Base-by-base conservation (phyloP, 1,284 basidiomycete species). In the Puccinia hordei region DNA sequence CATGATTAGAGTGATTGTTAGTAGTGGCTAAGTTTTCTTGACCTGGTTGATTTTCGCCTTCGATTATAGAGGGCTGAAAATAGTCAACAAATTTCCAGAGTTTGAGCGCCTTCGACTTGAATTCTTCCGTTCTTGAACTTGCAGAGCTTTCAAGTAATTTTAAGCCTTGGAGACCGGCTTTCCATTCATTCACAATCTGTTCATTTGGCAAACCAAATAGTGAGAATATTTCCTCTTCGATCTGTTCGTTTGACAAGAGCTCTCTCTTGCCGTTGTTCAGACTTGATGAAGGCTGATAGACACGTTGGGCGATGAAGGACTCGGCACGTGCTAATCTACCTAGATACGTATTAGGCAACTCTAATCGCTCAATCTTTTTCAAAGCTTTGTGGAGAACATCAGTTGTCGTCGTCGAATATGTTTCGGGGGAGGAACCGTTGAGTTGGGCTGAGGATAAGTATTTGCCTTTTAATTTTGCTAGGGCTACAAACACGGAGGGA, bases 41-140 rank as follows among this genome's bases (percentile, higher is more conserved):
- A 9, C 5, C 30, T 27, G 38, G 59, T 38, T 15, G 59, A 17
- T 33, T 35, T 1, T 38, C 22, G 38, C 4, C 59, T 22, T 2
- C 59, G 33, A 35, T 38, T 19, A 15, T 27, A 66, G 41, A 1
- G 4, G 63, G 41, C 24, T 53, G 44, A 44, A 73, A 73, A 33
- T 73, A 24, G 53, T 73, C 72, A n/a, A 59, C 72, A 51, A 73
- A 57, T 5, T 38, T 57, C 72, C 72, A 73, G 38, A 59, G 17
- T 38, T 44, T 17, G 0, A 1, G 27, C 1, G 72, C 72, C 72
- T 73, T 73, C 13, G 24, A 17, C 19, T 35, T 73, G 53, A 73
- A 73, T 73, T 73, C 72, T 12, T 41, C 27, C 4, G n/a, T n/a
- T 35, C 72, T 33, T n/a, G 72, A 55, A 30, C 72, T 73, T 13